phyloP scores from a whole-genome alignment of 208 protist species.

The Leishmania gerbilli region DNA sequence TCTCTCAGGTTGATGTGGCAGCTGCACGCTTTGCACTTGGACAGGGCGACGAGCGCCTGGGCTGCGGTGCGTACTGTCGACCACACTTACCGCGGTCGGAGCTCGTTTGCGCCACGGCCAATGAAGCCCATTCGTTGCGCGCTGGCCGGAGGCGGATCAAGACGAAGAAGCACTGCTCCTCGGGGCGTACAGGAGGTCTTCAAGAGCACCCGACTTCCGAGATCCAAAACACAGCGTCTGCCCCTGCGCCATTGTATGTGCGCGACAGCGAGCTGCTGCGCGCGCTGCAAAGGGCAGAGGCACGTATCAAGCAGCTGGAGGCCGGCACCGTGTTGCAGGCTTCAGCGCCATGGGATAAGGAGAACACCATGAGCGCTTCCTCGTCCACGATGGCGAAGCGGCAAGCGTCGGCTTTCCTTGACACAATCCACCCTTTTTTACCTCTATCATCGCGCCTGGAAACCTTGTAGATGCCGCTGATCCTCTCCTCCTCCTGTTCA shows the following conservation, averaged over 20 bases:
- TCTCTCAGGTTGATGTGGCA: not conserved
- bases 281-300: conserved; percentile 54
- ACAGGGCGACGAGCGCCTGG: not conserved
- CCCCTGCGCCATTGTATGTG: conserved; percentile 21
- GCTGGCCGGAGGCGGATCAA: not conserved
- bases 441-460: not conserved
- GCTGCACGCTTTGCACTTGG: not conserved
- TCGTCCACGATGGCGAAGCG: not conserved
- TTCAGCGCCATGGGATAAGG: not conserved
- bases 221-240: not conserved
- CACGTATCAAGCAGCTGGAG: conserved; percentile 48
- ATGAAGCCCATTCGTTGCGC: not conserved
- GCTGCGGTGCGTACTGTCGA: not conserved
- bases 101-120: not conserved
- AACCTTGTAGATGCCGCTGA: not conserved
- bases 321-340: not conserved
- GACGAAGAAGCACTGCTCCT: not conserved
- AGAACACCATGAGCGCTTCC: not conserved
- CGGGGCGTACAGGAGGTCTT: not conserved
- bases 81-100: not conserved
- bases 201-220: not conserved
- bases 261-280: conserved; percentile 74
- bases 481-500: not conserved
- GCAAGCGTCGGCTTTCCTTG: not conserved
- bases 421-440: not conserved